Percentiles rank a stretch among this genome's conserved stretches.
Conservation (phyloP, 331 rosid species). For the Quercus phellos region DNA sequence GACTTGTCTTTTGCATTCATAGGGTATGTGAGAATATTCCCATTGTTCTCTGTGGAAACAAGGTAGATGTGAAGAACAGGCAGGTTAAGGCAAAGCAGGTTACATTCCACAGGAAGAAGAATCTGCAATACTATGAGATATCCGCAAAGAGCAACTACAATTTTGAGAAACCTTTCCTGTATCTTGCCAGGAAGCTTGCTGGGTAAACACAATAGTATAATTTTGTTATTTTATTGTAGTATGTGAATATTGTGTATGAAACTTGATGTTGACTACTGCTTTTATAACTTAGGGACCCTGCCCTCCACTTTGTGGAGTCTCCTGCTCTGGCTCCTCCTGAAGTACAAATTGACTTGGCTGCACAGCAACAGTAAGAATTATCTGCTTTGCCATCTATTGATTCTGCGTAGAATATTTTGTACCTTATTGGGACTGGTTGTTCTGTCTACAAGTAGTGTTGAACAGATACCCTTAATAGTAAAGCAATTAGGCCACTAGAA, state of each 20-base stretch:
- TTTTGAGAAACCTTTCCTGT: conserved; percentile 67
- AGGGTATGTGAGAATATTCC: conserved; percentile 73
- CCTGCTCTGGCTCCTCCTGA: conserved; percentile 83
- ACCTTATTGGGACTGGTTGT: background rate
- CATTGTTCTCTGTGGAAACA: conserved; percentile 69
- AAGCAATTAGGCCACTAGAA: background rate
- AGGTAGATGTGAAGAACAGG: conserved; percentile 75
- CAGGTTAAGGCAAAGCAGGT: conserved; percentile 74
- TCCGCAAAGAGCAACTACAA: conserved; percentile 74
- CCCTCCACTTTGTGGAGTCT: conserved; percentile 65
- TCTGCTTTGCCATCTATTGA: background rate
- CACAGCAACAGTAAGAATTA: conserved; percentile 43
- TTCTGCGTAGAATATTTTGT: background rate
- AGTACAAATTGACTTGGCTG: conserved; percentile 41
- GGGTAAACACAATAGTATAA: conserved; percentile 33
- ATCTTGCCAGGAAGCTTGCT: conserved; percentile 64
- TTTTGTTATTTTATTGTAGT: background rate
- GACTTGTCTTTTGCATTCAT: background rate
- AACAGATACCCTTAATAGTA: background rate
- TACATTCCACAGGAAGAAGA: conserved; percentile 71
- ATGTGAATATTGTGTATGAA: background rate
- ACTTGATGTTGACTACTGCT: background rate
- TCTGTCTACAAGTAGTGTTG: background rate
- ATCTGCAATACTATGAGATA: conserved; percentile 70
- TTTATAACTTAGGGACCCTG: conserved; percentile 40